Percentiles rank a stretch among this genome's conserved stretches.
These are phyloP conservation scores for Hyaloperonospora arabidopsidis DNA, from an alignment of 352 stramenopile genomes.

Conservation along the genomic window DNA sequence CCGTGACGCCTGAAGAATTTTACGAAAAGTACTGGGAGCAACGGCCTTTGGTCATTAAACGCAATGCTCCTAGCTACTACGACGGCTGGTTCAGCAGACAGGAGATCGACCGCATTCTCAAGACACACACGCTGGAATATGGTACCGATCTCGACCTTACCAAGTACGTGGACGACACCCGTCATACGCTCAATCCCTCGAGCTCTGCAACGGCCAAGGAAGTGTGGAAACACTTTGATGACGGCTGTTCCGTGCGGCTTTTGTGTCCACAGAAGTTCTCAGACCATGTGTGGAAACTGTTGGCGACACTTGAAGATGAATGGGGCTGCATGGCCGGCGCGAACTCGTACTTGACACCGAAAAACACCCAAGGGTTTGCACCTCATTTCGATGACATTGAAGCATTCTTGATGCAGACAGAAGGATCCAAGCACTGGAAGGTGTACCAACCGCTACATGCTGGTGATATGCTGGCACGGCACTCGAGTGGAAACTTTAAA, in stretches of 20 bases:
- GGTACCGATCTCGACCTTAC: constrained; percentile 81
- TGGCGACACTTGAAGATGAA: constrained; percentile 90
- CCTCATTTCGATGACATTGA: constrained; percentile 97
- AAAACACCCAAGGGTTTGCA: constrained; percentile 92
- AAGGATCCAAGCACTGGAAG: constrained; percentile 92
- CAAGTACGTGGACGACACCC: constrained; percentile 80
- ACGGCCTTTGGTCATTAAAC: constrained; percentile 82
- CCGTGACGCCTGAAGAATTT: constrained; percentile 83
- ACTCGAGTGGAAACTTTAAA: constrained; percentile 70
- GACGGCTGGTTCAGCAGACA: constrained; percentile 70
- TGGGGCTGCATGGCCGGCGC: constrained; percentile 91
- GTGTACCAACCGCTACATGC: constrained; percentile 70
- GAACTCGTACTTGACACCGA: constrained; percentile 92
- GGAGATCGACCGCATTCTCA: constrained; percentile 67
- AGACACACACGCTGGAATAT: constrained; percentile 72
- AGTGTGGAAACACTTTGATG: constrained; percentile 75
- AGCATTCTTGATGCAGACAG: constrained; percentile 90
- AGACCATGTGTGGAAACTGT: constrained; percentile 77
- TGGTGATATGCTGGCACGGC: constrained; percentile 46
- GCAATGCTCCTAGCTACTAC: constrained; percentile 57
- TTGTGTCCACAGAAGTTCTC: constrained; percentile 92
- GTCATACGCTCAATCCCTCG: constrained; percentile 58
- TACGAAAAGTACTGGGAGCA: constrained; percentile 92
- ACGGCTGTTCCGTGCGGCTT: constrained; percentile 87
- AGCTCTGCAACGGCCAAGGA: constrained; percentile 47